These are phyloP conservation scores for Mollisia scopiformis DNA, from an alignment of 2,329 filamentous ascomycete species.

Conservation along the genomic window DNA sequence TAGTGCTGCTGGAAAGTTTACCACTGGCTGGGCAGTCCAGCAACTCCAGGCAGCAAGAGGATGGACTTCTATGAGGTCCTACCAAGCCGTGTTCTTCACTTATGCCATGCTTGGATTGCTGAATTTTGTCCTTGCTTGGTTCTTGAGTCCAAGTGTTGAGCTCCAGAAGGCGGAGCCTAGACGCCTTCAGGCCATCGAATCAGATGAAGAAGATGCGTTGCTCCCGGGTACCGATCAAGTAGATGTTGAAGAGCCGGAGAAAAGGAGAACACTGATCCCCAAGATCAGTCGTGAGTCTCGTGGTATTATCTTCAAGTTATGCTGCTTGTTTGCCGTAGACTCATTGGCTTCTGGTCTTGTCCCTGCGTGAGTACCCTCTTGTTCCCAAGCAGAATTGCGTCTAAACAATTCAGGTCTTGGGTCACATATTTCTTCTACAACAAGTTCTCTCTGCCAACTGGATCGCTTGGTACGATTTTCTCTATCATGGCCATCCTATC, in stretches of 20 bases:
- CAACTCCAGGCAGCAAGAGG: slow-evolving; percentile 45
- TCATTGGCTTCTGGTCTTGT: slow-evolving; percentile 73
- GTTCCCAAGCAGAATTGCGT: slow-evolving; percentile 41
- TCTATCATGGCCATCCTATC: slow-evolving; percentile 55
- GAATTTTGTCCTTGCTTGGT: slow-evolving; percentile 56
- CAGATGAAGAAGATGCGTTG: slow-evolving; percentile 4
- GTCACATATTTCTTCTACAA: slow-evolving; percentile 58
- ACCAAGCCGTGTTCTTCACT: slow-evolving; percentile 57
- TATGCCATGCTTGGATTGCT: slow-evolving; percentile 60
- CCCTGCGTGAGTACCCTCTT: slow-evolving; percentile 50
- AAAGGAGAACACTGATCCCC: slow-evolving; percentile 48
- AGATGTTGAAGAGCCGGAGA: slow-evolving; percentile 32
- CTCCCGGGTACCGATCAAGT: not conserved
- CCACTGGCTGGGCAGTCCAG: slow-evolving; percentile 62
- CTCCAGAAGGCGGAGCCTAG: not conserved
- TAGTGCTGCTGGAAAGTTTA: slow-evolving; percentile 60
- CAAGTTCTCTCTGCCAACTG: slow-evolving; percentile 50
- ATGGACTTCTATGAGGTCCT: slow-evolving; percentile 51
- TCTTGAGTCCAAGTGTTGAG: slow-evolving; percentile 47
- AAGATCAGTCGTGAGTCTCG: slow-evolving; percentile 60
- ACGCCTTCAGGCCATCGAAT: not conserved
- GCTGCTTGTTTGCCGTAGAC: slow-evolving; percentile 69
- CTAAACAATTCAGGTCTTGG: slow-evolving; percentile 54
- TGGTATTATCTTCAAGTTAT: slow-evolving; percentile 60
- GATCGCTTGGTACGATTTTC: slow-evolving; percentile 56